Evolutionary conservation across 2,329 filamentous ascomycete genomes (phyloP), one percentile per base, ranked within the genome.

Genomic region (Colletotrichum lindemuthianum): DNA sequence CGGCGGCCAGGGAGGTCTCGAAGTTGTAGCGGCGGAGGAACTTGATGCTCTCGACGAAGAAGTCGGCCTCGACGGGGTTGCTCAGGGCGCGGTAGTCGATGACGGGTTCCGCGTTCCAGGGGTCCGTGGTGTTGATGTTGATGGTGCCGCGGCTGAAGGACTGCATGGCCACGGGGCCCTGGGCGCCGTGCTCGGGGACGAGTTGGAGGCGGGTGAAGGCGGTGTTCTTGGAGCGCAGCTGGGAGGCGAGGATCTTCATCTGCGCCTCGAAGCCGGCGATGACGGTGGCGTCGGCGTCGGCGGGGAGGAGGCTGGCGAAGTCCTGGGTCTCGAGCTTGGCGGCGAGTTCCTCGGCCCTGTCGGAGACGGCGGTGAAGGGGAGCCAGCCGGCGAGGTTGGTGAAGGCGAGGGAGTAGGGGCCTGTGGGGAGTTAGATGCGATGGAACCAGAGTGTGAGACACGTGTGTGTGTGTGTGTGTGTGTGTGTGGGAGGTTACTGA

Each of bases 71-170:
- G 8, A 80, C 63, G 0, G 77, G 77, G 60, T 80, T 81, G 15
- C 68, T 73, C 1, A 78, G 74, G 2, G 75, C 74, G 8, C 76
- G 71, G 63, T 79, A 78, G 69, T 81, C 78, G 6, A 81, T 74
- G 1, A 77, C 54, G 0, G 78, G 78, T 53, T 76, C 72, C 3
- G 68, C 70, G 13, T 69, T 64, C 53, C 72, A 73, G 1, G 81
- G 76, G 61, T 80, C 72, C 60, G 77, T 51, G 63, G 81, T 69
- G 68, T 76, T 66, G 72, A 82, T 72, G 64, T 77, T 76, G 50
- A 80, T 72, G 13, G 70, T 75, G 34, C 77, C 78, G 5, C 77
- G 76, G 40, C 76, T 75, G 51, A 77, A 64, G 10, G 75, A 73
- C 54, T 79, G 72, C 40, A 78, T 69, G 7, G 70, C 61, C 3